Evolutionary conservation across 306 rosid genomes (phyloP).

Genomic region (Malus asiatica): DNA sequence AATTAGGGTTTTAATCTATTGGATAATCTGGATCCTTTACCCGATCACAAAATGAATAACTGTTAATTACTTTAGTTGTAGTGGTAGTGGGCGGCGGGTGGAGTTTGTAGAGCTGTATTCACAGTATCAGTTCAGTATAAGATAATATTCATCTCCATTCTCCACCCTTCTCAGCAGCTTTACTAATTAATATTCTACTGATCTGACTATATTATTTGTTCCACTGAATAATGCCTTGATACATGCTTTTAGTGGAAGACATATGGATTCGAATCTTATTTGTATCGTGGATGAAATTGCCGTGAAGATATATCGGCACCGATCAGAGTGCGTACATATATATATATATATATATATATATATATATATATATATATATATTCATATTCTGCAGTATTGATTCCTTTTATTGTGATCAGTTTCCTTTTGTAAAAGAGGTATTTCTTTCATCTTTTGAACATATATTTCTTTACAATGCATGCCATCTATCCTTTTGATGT

Average conservation of each 20-base stretch:
- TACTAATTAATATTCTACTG: conserved; percentile 9
- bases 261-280: not conserved
- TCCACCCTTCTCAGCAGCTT: conserved; percentile 29
- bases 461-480: conserved; percentile 20
- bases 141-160: not conserved
- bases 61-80: not conserved
- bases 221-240: not conserved
- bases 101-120: not conserved
- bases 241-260: conserved; percentile 24
- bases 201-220: not conserved
- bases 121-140: not conserved
- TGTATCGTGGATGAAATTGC: conserved; percentile 9
- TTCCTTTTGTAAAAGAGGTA: conserved; percentile 48
- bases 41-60: not conserved
- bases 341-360: too few relatives aligned
- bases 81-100: not conserved
- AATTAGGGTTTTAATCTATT: not conserved
- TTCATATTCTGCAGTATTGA: conserved; percentile 26
- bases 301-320: not conserved
- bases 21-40: not conserved
- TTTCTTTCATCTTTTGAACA: conserved; percentile 28
- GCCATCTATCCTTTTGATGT: not conserved
- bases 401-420: conserved; percentile 43
- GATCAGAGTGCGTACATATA: conserved; percentile 6
- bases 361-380: not conserved